Percentiles rank a stretch among this genome's conserved stretches.
Evolutionary conservation across 164 flowering plant species (phyloP).

Genomic region (Houttuynia cordata): DNA sequence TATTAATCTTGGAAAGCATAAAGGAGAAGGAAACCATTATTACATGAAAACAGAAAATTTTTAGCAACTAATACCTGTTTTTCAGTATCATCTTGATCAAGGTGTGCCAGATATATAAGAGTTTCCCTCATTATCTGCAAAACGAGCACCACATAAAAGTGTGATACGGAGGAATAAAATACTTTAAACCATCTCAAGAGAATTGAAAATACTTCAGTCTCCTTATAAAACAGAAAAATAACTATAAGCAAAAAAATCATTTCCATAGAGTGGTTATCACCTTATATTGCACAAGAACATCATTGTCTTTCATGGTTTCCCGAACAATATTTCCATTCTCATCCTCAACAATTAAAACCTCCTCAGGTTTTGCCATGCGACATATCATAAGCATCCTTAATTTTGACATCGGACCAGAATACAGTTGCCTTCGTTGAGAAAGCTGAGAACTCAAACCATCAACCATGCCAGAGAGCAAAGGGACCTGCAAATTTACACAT

Average conservation of each 20-base stretch:
- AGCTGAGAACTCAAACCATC: conserved; percentile 77
- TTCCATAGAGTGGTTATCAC: conserved; percentile 14
- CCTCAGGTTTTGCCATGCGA: conserved; percentile 99
- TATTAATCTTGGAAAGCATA: too few relatives aligned
- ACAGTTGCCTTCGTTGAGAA: conserved; percentile 71
- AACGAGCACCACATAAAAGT: not conserved
- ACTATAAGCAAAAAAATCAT: not conserved
- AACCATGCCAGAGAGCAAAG: conserved; percentile 49
- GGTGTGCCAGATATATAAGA: conserved; percentile 83
- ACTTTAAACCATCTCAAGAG: not conserved
- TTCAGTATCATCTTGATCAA: conserved; percentile 97
- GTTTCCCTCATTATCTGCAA: conserved; percentile 95
- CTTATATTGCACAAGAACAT: conserved; percentile 98
- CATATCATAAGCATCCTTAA: conserved; percentile 88
- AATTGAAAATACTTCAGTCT: not conserved
- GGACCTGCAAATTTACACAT: conserved; percentile 32
- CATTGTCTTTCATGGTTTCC: conserved; percentile 99
- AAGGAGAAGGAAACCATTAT: too few relatives aligned
- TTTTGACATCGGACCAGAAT: conserved; percentile 80
- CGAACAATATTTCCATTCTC: conserved; percentile 99
- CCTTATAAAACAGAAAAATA: not conserved
- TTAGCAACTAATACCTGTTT: conserved; percentile 48
- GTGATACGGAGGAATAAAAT: not conserved
- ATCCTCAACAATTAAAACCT: conserved; percentile 96
- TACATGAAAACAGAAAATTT: too few relatives aligned